A percentile compares a stretch with the other conserved stretches of the same genome.
phyloP scores from a whole-genome alignment of 352 stramenopile genomes.

The Phytophthora agathidicida region DNA sequence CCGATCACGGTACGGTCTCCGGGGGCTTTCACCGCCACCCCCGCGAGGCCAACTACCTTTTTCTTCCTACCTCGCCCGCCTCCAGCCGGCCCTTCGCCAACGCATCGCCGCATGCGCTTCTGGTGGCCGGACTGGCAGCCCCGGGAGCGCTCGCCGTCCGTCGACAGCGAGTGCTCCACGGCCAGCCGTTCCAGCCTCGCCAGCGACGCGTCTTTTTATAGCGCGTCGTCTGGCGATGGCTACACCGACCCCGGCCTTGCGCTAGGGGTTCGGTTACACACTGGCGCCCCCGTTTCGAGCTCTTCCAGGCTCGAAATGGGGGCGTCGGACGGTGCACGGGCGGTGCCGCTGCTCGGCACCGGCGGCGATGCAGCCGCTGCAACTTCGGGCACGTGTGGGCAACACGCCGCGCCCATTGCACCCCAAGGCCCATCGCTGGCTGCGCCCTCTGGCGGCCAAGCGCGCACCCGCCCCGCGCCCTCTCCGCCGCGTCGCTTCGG shows the following conservation, averaged over 20 bases:
- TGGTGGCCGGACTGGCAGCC: constrained; percentile 15
- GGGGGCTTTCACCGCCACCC: too few species aligned
- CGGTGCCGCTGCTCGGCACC: background rate
- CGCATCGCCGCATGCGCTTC: background rate
- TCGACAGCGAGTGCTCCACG: constrained; percentile 10
- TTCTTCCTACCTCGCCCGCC: too few species aligned
- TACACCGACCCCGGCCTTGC: background rate
- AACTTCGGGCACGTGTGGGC: background rate
- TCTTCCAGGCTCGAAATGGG: background rate
- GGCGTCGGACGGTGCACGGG: background rate
- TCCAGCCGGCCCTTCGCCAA: too few species aligned
- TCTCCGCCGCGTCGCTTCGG: background rate
- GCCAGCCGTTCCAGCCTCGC: constrained; percentile 10
- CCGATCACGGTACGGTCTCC: too few species aligned
- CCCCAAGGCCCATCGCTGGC: background rate
- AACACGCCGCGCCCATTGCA: background rate
- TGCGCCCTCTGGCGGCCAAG: background rate
- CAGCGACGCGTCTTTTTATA: constrained; percentile 16
- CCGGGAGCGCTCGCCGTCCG: background rate
- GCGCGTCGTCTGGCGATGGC: background rate
- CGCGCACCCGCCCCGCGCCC: background rate
- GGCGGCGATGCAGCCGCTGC: background rate
- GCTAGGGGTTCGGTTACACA: background rate
- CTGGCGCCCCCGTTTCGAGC: constrained; percentile 2
- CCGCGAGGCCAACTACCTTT: too few species aligned